Conservation (phyloP, 208 protist species). For the Leishmania major region DNA sequence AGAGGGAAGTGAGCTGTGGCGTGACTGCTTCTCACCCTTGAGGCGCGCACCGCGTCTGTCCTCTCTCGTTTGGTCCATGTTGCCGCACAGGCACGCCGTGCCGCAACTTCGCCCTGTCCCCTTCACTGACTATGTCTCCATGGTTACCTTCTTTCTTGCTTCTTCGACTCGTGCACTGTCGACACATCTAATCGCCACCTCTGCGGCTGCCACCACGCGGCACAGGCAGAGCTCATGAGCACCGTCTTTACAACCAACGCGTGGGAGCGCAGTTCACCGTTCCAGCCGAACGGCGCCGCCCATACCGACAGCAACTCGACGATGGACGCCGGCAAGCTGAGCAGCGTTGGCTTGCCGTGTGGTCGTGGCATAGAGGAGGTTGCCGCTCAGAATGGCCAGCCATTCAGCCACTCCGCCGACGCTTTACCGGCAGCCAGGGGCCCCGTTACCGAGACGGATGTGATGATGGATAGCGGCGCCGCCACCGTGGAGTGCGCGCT, state of each 20-base stretch:
- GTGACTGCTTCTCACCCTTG: neutral
- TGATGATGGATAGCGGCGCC: neutral
- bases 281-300: neutral
- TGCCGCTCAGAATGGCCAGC: neutral
- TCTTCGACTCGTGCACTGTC: neutral
- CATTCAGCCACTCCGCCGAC: neutral
- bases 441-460: neutral
- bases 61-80: neutral
- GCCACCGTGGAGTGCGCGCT: neutral
- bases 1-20: neutral
- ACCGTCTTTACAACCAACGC: constrained; percentile 8
- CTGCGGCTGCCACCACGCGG: neutral
- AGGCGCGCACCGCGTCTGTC: neutral
- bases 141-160: neutral
- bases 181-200: neutral
- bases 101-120: neutral
- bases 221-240: constrained; percentile 12
- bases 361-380: neutral
- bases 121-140: neutral
- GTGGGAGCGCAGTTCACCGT: constrained; percentile 20
- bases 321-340: neutral
- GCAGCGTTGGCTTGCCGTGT: neutral
- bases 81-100: neutral
- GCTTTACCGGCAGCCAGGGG: neutral
- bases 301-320: constrained; percentile 1